A percentile compares a stretch with the other conserved stretches of the same genome.
phyloP scores from a whole-genome alignment of 306 rosid species.

The Boehmeria nivea region DNA sequence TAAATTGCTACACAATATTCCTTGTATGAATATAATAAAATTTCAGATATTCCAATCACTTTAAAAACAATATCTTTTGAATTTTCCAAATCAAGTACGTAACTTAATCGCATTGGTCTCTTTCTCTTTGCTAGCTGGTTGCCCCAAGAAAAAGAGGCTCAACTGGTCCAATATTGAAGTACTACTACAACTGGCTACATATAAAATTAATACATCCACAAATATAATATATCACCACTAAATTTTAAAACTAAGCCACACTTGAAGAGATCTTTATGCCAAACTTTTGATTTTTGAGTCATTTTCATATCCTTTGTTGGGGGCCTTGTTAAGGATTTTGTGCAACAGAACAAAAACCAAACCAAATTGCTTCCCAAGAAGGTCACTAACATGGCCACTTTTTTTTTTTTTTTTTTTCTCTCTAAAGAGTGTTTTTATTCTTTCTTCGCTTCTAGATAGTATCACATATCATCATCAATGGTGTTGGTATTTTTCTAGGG shows the following conservation, averaged over 20 bases:
- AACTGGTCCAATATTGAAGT: background rate
- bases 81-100: background rate
- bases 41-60: background rate
- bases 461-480: no score
- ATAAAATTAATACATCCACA: background rate
- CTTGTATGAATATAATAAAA: background rate
- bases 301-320: constrained; percentile 11
- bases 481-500: no score
- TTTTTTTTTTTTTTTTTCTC: no score
- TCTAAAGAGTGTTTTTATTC: no score
- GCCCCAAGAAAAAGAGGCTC: no score
- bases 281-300: background rate
- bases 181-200: background rate
- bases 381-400: no score
- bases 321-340: background rate
- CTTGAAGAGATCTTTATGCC: background rate
- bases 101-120: constrained; percentile 4
- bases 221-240: background rate
- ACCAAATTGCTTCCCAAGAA: background rate
- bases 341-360: background rate
- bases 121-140: background rate
- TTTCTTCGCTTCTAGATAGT: no score
- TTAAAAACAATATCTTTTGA: background rate
- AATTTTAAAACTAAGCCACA: background rate
- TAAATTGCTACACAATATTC: no score